Base-by-base conservation (phyloP, 306 rosid genomes). In the Cercis canadensis region DNA sequence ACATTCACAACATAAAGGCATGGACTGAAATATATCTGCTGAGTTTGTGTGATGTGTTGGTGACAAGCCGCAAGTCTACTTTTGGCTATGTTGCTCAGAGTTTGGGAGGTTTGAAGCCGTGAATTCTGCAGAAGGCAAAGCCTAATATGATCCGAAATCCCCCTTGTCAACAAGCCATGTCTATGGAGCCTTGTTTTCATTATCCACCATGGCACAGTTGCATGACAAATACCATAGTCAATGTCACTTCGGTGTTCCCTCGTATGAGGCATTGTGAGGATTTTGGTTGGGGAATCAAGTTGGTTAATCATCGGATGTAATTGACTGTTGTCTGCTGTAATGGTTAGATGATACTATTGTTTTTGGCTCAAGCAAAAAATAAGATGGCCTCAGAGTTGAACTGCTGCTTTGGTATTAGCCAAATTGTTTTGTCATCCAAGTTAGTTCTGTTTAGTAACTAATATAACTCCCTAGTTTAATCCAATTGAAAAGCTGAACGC, bases 181-280 rank as follows among this genome's bases (percentile, higher is more conserved):
- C 91, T 59, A 87, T 90, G 84, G 96, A 90, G 72, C 96, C 96
- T 32, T 90, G 96, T 78, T 83, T 82, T 78, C 94, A 88, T 7
- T 88, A 90, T 16, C 94, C 92, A 46, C 93, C 92, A 36, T 80
- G 86, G 77, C 80, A 80, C 72, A 89, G 78, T 58, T 90, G 93
- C 70, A 82, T 64, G 76, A 87, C 81, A 47, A 87, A 78, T 62
- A 70, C 11, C 1, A 85, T 82, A 50, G 47, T 79, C 12, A 86
- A 88, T 65, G 77, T 85, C 19, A 83, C 94, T 56, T 70, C 76
- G 44, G 58, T 69, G 44, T 87, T 88, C 63, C 90, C 85, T 56
- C 76, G 81, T 46, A 80, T 88, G 70, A 81, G 78, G 84, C 86
- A 81, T 57, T 90, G 97, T 57, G 92, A 88, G 83, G 97, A 90